phyloP scores from a whole-genome alignment of 2,329 filamentous ascomycete species.

The Beauveria pseudobassiana region DNA sequence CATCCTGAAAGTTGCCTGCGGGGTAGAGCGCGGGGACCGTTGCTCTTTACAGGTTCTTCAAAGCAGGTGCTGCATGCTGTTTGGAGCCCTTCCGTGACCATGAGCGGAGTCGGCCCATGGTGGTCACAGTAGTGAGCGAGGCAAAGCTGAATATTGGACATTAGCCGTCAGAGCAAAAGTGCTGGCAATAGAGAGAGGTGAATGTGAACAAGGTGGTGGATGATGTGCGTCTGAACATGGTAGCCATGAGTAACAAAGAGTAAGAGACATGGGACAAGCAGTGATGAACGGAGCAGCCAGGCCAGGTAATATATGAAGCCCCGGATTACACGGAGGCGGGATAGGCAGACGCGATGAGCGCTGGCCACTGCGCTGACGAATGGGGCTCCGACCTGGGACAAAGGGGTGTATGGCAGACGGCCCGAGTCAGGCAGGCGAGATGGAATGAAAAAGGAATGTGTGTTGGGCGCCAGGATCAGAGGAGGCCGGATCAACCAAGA shows the following conservation, averaged over 20 bases:
- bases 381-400: not conserved
- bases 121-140: constrained; percentile 65
- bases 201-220: constrained; percentile 7
- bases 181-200: not conserved
- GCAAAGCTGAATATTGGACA: constrained; percentile 48
- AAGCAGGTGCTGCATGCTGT: constrained; percentile 53
- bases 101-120: constrained; percentile 61
- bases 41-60: constrained; percentile 29
- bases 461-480: constrained; percentile 8
- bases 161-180: constrained; percentile 20
- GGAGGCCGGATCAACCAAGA: constrained; percentile 5
- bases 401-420: constrained; percentile 7
- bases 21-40: constrained; percentile 35
- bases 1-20: constrained; percentile 31
- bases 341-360: not conserved
- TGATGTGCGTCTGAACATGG: not conserved
- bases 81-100: constrained; percentile 61
- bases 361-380: not conserved
- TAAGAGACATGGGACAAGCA: not conserved
- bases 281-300: not conserved
- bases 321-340: constrained; percentile 5
- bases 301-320: constrained; percentile 3
- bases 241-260: not conserved
- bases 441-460: not conserved
- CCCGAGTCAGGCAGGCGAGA: constrained; percentile 3